Percentiles rank a stretch among this genome's conserved stretches.
phyloP scores from a whole-genome alignment of 768 basidiomycete species.

The Stropharia rugosoannulata region DNA sequence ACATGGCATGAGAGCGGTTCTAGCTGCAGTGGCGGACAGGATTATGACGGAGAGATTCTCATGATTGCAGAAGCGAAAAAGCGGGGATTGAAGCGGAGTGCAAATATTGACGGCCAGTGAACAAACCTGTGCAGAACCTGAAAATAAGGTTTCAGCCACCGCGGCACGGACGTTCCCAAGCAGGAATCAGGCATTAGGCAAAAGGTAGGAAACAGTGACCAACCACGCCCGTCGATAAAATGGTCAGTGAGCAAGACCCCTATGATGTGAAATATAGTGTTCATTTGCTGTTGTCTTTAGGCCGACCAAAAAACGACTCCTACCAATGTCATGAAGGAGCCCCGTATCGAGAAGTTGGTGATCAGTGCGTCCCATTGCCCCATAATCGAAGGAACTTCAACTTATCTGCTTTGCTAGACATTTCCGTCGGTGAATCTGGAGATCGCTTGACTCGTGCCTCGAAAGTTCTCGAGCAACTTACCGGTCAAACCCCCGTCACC shows the following conservation, averaged over 20 bases:
- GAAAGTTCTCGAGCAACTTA: conserved; percentile 99
- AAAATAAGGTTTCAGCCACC: conserved; percentile 45
- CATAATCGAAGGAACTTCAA: conserved; percentile 7
- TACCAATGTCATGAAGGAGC: conserved; percentile 95
- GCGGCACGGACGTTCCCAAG: conserved; percentile 22
- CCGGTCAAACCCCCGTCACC: conserved; percentile 98
- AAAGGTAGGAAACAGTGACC: conserved; percentile 37
- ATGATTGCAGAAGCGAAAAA: not conserved
- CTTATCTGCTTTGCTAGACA: conserved; percentile 58
- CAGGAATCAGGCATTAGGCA: conserved; percentile 23
- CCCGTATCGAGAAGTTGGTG: conserved; percentile 96
- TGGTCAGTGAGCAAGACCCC: conserved; percentile 30
- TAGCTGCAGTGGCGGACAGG: not conserved
- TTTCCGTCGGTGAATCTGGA: conserved; percentile 99
- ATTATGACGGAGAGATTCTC: not conserved
- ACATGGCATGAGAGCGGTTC: not conserved
- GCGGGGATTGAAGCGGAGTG: conserved; percentile 7
- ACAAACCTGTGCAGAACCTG: conserved; percentile 29
- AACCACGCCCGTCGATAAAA: conserved; percentile 38
- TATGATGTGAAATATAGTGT: conserved; percentile 2
- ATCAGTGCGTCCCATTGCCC: conserved; percentile 75
- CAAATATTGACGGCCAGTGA: conserved; percentile 24
- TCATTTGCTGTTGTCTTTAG: conserved; percentile 35
- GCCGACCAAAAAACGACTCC: conserved; percentile 88
- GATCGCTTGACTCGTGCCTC: conserved; percentile 98